These are phyloP conservation scores for Metarhizium brunneum DNA, from an alignment of 2,329 filamentous ascomycete species.

Conservation along the genomic window DNA sequence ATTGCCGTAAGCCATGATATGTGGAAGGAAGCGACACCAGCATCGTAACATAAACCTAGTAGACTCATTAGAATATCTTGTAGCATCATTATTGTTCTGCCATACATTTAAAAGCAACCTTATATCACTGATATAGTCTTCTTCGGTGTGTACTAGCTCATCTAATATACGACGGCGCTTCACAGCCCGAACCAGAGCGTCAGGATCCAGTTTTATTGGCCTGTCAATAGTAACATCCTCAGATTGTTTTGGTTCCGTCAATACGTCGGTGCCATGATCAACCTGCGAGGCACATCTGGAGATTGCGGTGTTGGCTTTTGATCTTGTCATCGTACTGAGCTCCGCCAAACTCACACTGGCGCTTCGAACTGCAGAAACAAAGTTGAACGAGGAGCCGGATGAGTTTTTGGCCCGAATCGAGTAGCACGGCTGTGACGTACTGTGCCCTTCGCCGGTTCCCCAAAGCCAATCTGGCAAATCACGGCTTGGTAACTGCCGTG, in stretches of 20 bases:
- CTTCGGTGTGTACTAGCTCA: constrained; percentile 78
- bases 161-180: constrained; percentile 74
- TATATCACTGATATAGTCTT: constrained; percentile 79
- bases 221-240: constrained; percentile 55
- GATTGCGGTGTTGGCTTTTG: constrained; percentile 40
- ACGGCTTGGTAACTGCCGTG: constrained; percentile 2
- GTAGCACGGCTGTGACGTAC: neutral
- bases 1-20: constrained; percentile 55
- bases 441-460: neutral
- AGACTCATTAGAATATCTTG: constrained; percentile 10
- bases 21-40: constrained; percentile 60
- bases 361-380: constrained; percentile 73
- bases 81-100: neutral
- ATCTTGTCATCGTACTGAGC: constrained; percentile 57
- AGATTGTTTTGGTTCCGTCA: constrained; percentile 51
- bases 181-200: constrained; percentile 59
- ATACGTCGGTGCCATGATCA: constrained; percentile 53
- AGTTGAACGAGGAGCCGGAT: constrained; percentile 67
- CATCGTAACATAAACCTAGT: constrained; percentile 64
- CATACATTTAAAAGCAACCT: constrained; percentile 78
- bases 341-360: constrained; percentile 70
- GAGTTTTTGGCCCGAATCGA: constrained; percentile 23
- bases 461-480: constrained; percentile 3
- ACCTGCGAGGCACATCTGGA: constrained; percentile 48
- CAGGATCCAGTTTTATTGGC: constrained; percentile 48